Conservation (phyloP, 2,329 filamentous ascomycete species). For the Colletotrichum aenigma region DNA sequence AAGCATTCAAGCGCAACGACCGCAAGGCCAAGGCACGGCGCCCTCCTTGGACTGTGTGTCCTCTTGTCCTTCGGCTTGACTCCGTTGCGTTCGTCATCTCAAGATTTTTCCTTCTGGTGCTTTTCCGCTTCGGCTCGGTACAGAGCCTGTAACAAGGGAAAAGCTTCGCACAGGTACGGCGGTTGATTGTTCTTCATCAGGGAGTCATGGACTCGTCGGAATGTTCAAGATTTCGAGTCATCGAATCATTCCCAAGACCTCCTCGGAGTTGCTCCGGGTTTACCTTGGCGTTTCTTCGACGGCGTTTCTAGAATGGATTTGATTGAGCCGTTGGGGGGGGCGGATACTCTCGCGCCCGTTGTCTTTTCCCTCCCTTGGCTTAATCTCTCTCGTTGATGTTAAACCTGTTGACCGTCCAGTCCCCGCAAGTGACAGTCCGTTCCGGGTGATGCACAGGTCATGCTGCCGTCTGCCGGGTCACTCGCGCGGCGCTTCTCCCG, state of each 20-base stretch:
- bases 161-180: background rate
- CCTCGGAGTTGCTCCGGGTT: background rate
- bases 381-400: background rate
- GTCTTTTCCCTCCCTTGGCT: background rate
- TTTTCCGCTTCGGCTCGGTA: background rate
- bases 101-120: background rate
- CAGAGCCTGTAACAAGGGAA: background rate
- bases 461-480: background rate
- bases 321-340: conserved; percentile 1
- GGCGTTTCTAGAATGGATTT: conserved; percentile 3
- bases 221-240: background rate
- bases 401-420: background rate
- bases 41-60: background rate
- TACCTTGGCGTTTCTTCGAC: conserved; percentile 1
- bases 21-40: background rate
- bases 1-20: background rate
- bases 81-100: background rate
- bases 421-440: background rate
- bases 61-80: background rate
- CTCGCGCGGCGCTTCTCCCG: background rate
- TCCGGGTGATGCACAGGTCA: background rate
- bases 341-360: background rate
- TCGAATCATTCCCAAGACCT: background rate
- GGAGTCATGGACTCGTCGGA: background rate
- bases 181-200: background rate